Evolutionary conservation across 2,329 filamentous ascomycete species (phyloP).

Genomic region (Penicillium hesseltinei): DNA sequence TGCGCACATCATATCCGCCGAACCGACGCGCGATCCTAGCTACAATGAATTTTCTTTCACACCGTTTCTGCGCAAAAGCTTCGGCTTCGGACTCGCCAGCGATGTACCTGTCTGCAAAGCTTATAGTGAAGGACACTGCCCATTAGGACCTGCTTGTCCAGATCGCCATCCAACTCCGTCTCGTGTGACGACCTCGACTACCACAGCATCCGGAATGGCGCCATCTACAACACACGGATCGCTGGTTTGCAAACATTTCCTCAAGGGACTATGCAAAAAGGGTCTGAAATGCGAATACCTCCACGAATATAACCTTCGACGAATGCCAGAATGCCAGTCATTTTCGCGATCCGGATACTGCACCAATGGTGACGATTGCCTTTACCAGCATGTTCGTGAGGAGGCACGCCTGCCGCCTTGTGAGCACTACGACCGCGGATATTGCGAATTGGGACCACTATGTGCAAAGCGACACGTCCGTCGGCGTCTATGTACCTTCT

Average conservation of each 20-base stretch:
- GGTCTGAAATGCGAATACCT: slow-evolving; percentile 95
- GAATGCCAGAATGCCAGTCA: slow-evolving; percentile 98
- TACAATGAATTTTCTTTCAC: slow-evolving; percentile 77
- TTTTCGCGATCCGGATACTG: slow-evolving; percentile 92
- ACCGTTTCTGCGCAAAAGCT: slow-evolving; percentile 77
- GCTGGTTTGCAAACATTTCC: slow-evolving; percentile 98
- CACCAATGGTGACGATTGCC: slow-evolving; percentile 93
- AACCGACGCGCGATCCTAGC: slow-evolving; percentile 36
- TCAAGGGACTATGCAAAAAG: slow-evolving; percentile 96
- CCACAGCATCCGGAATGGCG: slow-evolving; percentile 42
- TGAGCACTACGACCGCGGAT: slow-evolving; percentile 89
- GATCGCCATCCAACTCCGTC: slow-evolving; percentile 69
- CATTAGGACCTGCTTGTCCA: slow-evolving; percentile 76
- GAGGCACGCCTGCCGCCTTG: slow-evolving; percentile 75
- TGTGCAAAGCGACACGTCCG: slow-evolving; percentile 89
- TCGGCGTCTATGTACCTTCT: slow-evolving; percentile 76
- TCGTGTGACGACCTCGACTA: slow-evolving; percentile 44
- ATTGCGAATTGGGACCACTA: slow-evolving; percentile 83
- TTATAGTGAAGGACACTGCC: slow-evolving; percentile 82
- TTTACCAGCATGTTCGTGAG: slow-evolving; percentile 87
- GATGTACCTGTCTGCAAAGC: slow-evolving; percentile 81
- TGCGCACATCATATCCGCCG: slow-evolving; percentile 36
- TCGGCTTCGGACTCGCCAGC: slow-evolving; percentile 78
- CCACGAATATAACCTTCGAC: slow-evolving; percentile 96
- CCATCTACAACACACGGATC: slow-evolving; percentile 47